Conservation (phyloP, 768 basidiomycete genomes). For the Terana coerulea region DNA sequence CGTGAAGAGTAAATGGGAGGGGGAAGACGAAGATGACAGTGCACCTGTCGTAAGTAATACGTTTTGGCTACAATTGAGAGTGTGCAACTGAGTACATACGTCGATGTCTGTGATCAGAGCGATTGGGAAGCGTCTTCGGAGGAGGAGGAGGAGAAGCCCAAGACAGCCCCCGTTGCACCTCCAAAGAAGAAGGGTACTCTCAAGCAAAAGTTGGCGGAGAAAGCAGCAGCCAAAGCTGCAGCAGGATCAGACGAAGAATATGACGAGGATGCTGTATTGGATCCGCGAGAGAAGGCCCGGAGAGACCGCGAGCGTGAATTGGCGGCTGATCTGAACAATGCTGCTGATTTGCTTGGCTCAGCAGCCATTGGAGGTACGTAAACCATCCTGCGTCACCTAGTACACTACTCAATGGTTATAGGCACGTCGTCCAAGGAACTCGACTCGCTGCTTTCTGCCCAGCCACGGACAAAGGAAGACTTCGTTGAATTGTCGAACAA, state of each 20-base stretch:
- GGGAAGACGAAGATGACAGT: slow-evolving; percentile 88
- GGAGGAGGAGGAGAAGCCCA: slow-evolving; percentile 52
- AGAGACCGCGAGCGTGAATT: slow-evolving; percentile 79
- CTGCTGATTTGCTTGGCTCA: slow-evolving; percentile 76
- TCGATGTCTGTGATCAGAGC: slow-evolving; percentile 52
- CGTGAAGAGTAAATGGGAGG: slow-evolving; percentile 73
- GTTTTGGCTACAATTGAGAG: background rate
- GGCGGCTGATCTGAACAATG: slow-evolving; percentile 82
- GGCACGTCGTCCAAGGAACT: slow-evolving; percentile 68
- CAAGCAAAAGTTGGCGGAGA: slow-evolving; percentile 90
- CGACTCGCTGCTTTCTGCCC: slow-evolving; percentile 67
- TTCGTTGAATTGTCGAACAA: slow-evolving; percentile 69
- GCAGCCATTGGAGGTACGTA: slow-evolving; percentile 60
- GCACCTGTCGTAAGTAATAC: slow-evolving; percentile 60
- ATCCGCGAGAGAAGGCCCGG: slow-evolving; percentile 75
- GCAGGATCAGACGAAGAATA: slow-evolving; percentile 49
- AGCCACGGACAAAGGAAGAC: slow-evolving; percentile 88
- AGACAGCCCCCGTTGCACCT: slow-evolving; percentile 51
- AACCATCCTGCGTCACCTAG: background rate
- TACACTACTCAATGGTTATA: slow-evolving; percentile 23
- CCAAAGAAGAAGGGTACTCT: slow-evolving; percentile 91
- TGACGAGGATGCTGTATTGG: slow-evolving; percentile 61
- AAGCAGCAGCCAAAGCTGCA: slow-evolving; percentile 72
- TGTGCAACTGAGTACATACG: too few relatives aligned
- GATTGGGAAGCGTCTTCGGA: slow-evolving; percentile 91